Conservation (phyloP, 225 moss, liverwort and hornwort genomes). For the Thuidium tamariscinum region DNA sequence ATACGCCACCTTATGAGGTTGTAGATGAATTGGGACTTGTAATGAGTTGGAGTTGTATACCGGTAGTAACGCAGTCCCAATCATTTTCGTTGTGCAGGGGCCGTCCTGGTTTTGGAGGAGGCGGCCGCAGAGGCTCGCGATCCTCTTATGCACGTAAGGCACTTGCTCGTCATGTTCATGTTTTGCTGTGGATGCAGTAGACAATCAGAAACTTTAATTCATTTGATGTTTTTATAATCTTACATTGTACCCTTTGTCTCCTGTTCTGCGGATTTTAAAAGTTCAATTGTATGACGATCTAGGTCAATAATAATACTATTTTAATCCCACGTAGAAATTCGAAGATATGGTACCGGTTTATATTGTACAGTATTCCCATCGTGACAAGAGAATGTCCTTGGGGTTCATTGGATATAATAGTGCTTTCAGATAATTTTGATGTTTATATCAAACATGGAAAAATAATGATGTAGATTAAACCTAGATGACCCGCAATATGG, state of each 20-base stretch:
- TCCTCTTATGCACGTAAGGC: slow-evolving; percentile 62
- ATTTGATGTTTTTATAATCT: background rate
- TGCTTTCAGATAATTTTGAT: background rate
- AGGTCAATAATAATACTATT: background rate
- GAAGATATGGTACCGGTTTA: background rate
- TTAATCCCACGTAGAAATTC: background rate
- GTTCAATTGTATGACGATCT: background rate
- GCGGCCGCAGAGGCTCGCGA: slow-evolving; percentile 29
- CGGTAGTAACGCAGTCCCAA: background rate
- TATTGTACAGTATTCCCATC: no score
- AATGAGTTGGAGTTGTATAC: background rate
- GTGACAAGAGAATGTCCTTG: background rate
- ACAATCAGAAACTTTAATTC: background rate
- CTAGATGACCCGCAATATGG: background rate
- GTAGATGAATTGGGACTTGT: background rate
- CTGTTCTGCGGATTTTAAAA: background rate
- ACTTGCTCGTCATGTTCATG: background rate
- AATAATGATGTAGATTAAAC: background rate
- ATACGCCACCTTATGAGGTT: background rate
- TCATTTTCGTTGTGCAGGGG: slow-evolving; percentile 26
- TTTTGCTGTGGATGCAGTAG: background rate
- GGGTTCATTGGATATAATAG: background rate
- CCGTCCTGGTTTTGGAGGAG: slow-evolving; percentile 57
- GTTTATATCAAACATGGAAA: background rate
- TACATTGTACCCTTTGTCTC: background rate